Percentiles rank a stretch among this genome's conserved stretches.
phyloP scores from a whole-genome alignment of 768 basidiomycete species.

The Boletus speciosus region DNA sequence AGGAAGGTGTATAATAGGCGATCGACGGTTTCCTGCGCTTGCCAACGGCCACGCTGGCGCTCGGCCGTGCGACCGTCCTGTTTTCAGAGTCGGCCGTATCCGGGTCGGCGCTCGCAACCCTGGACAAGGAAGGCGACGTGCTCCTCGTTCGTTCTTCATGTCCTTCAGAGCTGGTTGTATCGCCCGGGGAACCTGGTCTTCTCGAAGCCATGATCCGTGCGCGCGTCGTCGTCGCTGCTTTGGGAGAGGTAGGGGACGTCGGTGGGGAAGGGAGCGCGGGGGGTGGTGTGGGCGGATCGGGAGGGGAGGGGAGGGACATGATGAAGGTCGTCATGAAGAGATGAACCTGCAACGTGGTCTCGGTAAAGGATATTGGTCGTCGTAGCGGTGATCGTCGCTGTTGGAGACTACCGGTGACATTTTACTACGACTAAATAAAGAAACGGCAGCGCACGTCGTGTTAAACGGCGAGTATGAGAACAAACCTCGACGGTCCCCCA shows the following conservation, averaged over 20 bases:
- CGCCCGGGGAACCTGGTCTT: constrained; percentile 1
- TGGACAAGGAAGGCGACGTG: constrained; percentile 5
- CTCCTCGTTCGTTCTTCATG: not conserved
- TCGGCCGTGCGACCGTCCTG: not conserved
- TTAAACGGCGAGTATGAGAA: not conserved
- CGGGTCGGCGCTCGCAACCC: not conserved
- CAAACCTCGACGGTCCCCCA: not conserved
- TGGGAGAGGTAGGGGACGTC: constrained; percentile 16
- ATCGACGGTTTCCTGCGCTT: constrained; percentile 30
- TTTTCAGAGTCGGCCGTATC: not conserved
- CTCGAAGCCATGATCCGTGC: constrained; percentile 10
- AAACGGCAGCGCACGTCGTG: not conserved
- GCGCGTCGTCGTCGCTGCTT: constrained; percentile 5
- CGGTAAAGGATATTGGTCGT: not conserved
- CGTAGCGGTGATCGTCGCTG: not conserved
- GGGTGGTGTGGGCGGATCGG: not conserved
- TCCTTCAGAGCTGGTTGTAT: not conserved
- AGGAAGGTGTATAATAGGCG: constrained; percentile 26
- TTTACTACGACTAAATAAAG: not conserved
- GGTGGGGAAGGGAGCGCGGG: constrained; percentile 17
- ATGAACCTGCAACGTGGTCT: not conserved
- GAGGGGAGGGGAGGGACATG: not conserved
- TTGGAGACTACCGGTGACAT: not conserved
- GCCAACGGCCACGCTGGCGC: not conserved
- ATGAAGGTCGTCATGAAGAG: not conserved